Conservation (phyloP, 2,329 filamentous ascomycete genomes). For the Aspergillus sp. region DNA sequence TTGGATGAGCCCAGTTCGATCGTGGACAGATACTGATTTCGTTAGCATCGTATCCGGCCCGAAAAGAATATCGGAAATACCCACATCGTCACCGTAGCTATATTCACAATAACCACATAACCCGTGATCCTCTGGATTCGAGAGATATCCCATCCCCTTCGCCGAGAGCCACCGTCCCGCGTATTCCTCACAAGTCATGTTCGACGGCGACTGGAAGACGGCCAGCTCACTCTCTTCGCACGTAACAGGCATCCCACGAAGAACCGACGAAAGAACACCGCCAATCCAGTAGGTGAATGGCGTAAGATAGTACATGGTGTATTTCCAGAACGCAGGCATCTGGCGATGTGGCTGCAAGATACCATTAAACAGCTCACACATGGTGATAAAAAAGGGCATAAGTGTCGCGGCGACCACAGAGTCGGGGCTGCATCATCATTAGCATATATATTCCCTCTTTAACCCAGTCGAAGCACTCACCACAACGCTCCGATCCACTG, state of each 20-base stretch:
- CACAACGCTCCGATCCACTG: conserved; percentile 69
- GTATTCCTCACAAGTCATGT: conserved; percentile 64
- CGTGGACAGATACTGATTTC: conserved; percentile 20
- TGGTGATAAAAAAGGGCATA: conserved; percentile 75
- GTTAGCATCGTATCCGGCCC: conserved; percentile 2
- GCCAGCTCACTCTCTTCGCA: conserved; percentile 60
- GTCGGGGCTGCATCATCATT: conserved; percentile 15
- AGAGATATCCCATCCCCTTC: conserved; percentile 63
- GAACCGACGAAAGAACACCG: conserved; percentile 68
- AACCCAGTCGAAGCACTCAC: conserved; percentile 39
- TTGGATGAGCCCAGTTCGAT: conserved; percentile 25
- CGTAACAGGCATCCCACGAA: conserved; percentile 55
- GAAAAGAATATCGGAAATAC: conserved; percentile 3
- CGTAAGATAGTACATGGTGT: conserved; percentile 75
- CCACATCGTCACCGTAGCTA: conserved; percentile 33
- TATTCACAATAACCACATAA: conserved; percentile 75
- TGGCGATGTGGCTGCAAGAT: conserved; percentile 70
- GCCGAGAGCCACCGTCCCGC: conserved; percentile 59
- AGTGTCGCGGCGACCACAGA: conserved; percentile 70
- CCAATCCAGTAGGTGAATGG: conserved; percentile 77
- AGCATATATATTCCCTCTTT: not conserved
- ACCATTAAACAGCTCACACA: conserved; percentile 78
- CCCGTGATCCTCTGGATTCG: conserved; percentile 51
- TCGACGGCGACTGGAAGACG: conserved; percentile 56
- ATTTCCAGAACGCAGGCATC: conserved; percentile 70